These are phyloP conservation scores for Bacidia gigantensis DNA, from an alignment of 495 filamentous ascomycete genomes.

Conservation along the genomic window DNA sequence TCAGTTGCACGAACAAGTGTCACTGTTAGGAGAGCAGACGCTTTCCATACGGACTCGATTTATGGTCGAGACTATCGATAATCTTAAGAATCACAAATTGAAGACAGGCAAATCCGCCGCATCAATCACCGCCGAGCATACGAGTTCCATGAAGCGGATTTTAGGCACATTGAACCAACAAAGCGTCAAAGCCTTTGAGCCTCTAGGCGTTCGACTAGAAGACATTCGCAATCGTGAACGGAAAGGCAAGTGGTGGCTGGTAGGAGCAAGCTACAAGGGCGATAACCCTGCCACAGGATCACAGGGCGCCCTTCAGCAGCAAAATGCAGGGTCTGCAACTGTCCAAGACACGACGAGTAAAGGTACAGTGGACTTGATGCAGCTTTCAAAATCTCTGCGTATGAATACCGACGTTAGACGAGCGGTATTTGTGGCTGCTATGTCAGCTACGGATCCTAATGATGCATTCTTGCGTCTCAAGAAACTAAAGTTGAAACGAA, in stretches of 20 bases:
- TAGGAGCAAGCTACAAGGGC: conserved; percentile 77
- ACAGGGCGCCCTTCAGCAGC: neutral
- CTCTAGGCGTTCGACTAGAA: conserved; percentile 61
- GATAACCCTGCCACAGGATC: conserved; percentile 5
- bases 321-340: neutral
- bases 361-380: conserved; percentile 44
- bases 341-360: conserved; percentile 26
- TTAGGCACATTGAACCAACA: conserved; percentile 60
- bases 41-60: conserved; percentile 86
- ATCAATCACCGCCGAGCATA: conserved; percentile 56
- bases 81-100: conserved; percentile 84
- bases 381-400: conserved; percentile 65
- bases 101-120: conserved; percentile 55
- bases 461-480: conserved; percentile 66
- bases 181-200: conserved; percentile 58
- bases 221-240: conserved; percentile 72
- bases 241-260: conserved; percentile 96
- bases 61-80: conserved; percentile 94
- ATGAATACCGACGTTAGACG: conserved; percentile 94
- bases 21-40: conserved; percentile 48
- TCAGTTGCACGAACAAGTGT: conserved; percentile 57
- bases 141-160: conserved; percentile 70
- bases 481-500: conserved; percentile 72
- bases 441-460: conserved; percentile 75
- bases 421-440: conserved; percentile 79